Conservation (phyloP, 139 green algal species). For the Trebouxia sp. region DNA sequence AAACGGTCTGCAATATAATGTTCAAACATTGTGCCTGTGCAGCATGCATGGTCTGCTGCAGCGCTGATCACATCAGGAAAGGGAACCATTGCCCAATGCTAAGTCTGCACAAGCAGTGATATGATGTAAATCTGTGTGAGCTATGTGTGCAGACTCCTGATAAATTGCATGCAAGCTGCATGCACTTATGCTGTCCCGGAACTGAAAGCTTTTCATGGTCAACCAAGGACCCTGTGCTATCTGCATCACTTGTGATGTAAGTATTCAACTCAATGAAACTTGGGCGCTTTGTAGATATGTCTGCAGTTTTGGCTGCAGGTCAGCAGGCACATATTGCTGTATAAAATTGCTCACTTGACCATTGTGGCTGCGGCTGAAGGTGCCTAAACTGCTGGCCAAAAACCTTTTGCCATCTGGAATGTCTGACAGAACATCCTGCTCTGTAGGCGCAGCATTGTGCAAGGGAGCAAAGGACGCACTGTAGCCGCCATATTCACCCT, state of each 20-base stretch:
- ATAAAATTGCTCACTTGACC: constrained; percentile 2
- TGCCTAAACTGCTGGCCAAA: constrained; percentile 50
- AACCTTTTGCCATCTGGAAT: constrained; percentile 47
- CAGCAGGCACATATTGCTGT: constrained; percentile 1
- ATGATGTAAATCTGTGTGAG: too few relatives aligned
- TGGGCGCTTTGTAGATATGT: not conserved
- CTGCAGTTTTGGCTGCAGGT: constrained; percentile 19
- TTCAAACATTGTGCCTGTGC: too few relatives aligned
- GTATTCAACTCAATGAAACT: not conserved
- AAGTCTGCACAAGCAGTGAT: too few relatives aligned
- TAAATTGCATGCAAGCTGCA: too few relatives aligned
- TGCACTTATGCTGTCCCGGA: too few relatives aligned
- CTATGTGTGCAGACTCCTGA: too few relatives aligned
- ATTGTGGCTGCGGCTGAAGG: not conserved
- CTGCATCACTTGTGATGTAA: not conserved
- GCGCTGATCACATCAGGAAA: too few relatives aligned
- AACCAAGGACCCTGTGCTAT: too few relatives aligned
- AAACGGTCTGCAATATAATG: too few relatives aligned
- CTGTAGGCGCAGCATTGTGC: constrained; percentile 66
- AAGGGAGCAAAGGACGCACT: constrained; percentile 78
- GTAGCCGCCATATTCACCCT: constrained; percentile 64
- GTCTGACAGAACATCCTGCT: constrained; percentile 46
- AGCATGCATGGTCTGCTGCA: too few relatives aligned
- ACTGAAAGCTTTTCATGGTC: too few relatives aligned
- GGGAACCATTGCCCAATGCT: too few relatives aligned